Base-by-base conservation (phyloP, 2,329 filamentous ascomycete species). In the Thelonectria discophora region DNA sequence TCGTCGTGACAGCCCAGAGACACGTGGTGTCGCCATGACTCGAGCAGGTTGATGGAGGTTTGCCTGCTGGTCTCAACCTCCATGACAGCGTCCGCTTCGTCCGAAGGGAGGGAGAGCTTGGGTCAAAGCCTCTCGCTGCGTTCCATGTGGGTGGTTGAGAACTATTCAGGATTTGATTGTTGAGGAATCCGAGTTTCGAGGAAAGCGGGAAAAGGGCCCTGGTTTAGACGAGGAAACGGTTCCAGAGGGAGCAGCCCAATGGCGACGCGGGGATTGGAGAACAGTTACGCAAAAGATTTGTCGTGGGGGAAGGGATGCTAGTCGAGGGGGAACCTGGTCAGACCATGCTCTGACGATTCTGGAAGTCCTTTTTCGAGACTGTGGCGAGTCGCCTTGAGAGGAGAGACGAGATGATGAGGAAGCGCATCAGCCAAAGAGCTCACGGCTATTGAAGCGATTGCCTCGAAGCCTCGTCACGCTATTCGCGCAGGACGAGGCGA, bases 51-150 rank as follows among this genome's bases (percentile, higher is more conserved):
- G 32, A 68, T 63, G 46, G 69, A 67, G 52, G 40, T 68, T 65
- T 70, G 68, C n/a, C 62, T 60, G 47, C 62, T 70, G 12, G 66
- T 50, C 53, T 68, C 69, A 63, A 72, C 63, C 62, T 72, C 69
- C 67, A 71, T 72, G 27, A 63, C 60, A 69, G 65, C 64, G 65
- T 62, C 43, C 62, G 59, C 67, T 69, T 66, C 65, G 67, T 39
- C 43, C 62, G 48, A 62, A 60, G 60, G 61, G 60, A 56, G 60
- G 58, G 59, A 24, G 59, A 30, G 42, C 57, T 2, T 3, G 32
- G 10, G 58, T 71, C 59, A 71, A 59, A 66, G 62, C 32, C 62
- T 61, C 49, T 52, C 60, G 40, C 53, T 52, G 57, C 48, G 62
- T 65, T 66, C 69, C 69, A 72, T 72, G 53, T 69, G 68, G 57